These are phyloP conservation scores for Entamoeba invadens DNA, from an alignment of 208 protist genomes.

Conservation along the genomic window DNA sequence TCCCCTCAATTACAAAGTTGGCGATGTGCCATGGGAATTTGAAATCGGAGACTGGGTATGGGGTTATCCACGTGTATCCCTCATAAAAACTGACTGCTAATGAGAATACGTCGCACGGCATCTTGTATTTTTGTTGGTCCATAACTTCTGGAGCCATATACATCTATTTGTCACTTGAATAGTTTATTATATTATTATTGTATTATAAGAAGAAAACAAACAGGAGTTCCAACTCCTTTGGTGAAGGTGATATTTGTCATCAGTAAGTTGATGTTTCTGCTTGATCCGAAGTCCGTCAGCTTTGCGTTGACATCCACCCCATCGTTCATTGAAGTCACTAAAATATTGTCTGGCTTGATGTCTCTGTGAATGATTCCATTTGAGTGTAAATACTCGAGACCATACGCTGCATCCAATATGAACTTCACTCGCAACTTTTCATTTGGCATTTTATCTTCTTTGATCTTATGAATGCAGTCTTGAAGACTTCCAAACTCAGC, in stretches of 20 bases:
- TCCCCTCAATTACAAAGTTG: not conserved
- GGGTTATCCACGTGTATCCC: conserved; percentile 30
- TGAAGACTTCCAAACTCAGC: conserved; percentile 14
- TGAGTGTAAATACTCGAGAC: conserved; percentile 2
- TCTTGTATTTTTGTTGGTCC: conserved; percentile 23
- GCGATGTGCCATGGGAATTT: not conserved
- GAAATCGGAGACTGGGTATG: conserved; percentile 6
- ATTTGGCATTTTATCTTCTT: not conserved
- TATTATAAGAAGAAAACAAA: not conserved
- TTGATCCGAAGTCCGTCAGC: too few species aligned
- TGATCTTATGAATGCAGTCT: not conserved
- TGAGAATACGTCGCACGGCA: conserved; percentile 41
- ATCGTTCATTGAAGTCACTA: not conserved
- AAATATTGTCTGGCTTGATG: too few species aligned
- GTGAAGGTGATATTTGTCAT: not conserved
- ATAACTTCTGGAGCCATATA: conserved; percentile 42
- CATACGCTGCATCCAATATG: not conserved
- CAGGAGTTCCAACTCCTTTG: conserved; percentile 7
- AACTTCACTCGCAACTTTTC: not conserved
- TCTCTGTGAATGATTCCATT: too few species aligned
- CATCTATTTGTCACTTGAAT: too few species aligned
- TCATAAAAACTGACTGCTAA: conserved; percentile 44
- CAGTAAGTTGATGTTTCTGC: too few species aligned
- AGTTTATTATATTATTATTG: not conserved
- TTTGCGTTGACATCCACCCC: conserved; percentile 3